Conservation (phyloP, 2,329 filamentous ascomycete species). For the Dactylonectria estremocensis region DNA sequence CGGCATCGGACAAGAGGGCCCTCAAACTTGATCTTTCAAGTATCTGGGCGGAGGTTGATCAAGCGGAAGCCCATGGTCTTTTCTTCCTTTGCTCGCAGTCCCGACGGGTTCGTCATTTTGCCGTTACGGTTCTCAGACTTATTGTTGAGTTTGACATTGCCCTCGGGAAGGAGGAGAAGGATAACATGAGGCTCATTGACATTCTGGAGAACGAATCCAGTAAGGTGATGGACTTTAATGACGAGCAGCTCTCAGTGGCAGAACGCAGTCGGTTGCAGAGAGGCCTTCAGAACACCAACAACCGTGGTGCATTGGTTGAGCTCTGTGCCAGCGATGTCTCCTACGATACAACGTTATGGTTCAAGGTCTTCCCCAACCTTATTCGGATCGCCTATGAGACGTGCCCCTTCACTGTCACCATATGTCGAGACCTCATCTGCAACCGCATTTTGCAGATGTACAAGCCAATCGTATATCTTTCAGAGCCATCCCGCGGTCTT, state of each 20-base stretch:
- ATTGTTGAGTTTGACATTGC: conserved; percentile 95
- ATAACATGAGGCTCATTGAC: conserved; percentile 84
- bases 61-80: conserved; percentile 94
- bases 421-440: conserved; percentile 93
- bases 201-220: conserved; percentile 93
- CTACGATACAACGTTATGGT: conserved; percentile 96
- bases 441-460: conserved; percentile 95
- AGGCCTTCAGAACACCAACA: conserved; percentile 87
- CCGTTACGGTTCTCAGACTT: conserved; percentile 91
- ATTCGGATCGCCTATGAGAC: conserved; percentile 91
- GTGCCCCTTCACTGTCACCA: conserved; percentile 91
- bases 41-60: conserved; percentile 93
- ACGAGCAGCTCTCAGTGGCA: conserved; percentile 90
- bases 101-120: conserved; percentile 87
- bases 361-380: conserved; percentile 97
- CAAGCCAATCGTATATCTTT: conserved; percentile 83
- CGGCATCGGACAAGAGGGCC: conserved; percentile 77
- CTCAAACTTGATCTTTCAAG: conserved; percentile 88
- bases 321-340: conserved; percentile 95
- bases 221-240: conserved; percentile 91
- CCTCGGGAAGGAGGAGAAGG: conserved; percentile 80
- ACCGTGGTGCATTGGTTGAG: conserved; percentile 89
- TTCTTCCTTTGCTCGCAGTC: conserved; percentile 99
- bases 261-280: conserved; percentile 94
- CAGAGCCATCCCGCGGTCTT: conserved; percentile 78